Percentiles rank a stretch among this genome's conserved stretches.
Evolutionary conservation across 768 basidiomycete species (phyloP).

Genomic region (Asterophora parasitica): DNA sequence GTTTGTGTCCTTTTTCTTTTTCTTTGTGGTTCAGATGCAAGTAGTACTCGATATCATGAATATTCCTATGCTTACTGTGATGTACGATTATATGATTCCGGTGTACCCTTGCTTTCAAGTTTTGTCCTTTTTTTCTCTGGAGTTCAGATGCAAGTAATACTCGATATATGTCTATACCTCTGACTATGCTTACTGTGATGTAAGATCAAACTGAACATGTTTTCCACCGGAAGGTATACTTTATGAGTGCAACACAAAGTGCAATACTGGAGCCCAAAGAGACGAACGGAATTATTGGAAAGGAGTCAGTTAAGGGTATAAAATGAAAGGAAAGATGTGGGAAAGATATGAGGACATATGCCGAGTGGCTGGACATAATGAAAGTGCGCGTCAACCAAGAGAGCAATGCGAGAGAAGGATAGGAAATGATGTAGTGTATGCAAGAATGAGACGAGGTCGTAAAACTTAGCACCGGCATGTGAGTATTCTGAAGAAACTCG

Average conservation of each 20-base stretch:
- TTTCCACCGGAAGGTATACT: background rate
- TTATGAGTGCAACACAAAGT: constrained; percentile 4
- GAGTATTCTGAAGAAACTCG: constrained; percentile 59
- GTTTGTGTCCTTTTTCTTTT: too few relatives aligned
- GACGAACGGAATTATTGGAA: constrained; percentile 15
- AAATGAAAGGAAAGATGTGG: constrained; percentile 25
- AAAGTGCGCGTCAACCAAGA: constrained; percentile 19
- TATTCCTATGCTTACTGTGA: background rate
- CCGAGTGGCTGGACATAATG: constrained; percentile 20
- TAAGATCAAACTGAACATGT: too few relatives aligned
- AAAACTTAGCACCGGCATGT: constrained; percentile 67
- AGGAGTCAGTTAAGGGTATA: constrained; percentile 26
- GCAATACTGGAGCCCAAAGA: constrained; percentile 7
- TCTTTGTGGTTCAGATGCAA: too few relatives aligned
- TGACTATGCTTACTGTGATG: background rate
- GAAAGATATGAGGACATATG: constrained; percentile 27
- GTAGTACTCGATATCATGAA: too few relatives aligned
- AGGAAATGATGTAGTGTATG: constrained; percentile 18
- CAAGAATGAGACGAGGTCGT: constrained; percentile 18
- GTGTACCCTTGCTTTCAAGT: too few relatives aligned
- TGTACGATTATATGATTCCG: too few relatives aligned
- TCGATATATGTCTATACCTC: too few relatives aligned
- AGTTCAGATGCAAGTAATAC: too few relatives aligned
- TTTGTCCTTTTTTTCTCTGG: too few relatives aligned
- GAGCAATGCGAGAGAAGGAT: constrained; percentile 23